Evolutionary conservation across 2,329 filamentous ascomycete species (phyloP), one percentile per base, ranked within the genome.

Genomic region (Aureobasidium sp.): DNA sequence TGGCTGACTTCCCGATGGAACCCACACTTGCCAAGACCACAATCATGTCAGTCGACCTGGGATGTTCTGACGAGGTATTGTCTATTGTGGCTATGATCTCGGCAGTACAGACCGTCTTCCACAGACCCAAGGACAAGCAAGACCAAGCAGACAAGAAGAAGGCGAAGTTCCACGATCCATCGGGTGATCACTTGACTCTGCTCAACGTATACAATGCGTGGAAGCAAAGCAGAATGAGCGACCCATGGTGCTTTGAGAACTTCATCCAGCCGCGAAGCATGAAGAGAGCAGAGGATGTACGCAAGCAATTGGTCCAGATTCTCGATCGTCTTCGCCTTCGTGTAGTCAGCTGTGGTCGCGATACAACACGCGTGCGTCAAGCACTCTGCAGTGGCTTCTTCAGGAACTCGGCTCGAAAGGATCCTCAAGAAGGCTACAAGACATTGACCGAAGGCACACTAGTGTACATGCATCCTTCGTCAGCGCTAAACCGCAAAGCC

Each of bases 1-100:
- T 99, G 93, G 92, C 94, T 12, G 93, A 99, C 71, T 97, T 97
- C 74, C 94, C 94, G 0, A 97, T 97, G 91, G 92, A 97, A 63
- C 94, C 94, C 0, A 86, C 90, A 0, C 82, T 97, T 0, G 90
- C 92, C 59, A 99, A 97, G 74, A 87, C 91, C 0, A 82, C 99
- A 1, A 95, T 99, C 65, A 88, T 87, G 12, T 90, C 90, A 0
- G 89, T 96, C 1, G 90, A 96, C 51, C 83, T 95, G 67, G 84
- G 87, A 32, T 99, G 95, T 75, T 92, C 90, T 0, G 94, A 99
- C 29, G 94, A 99, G 75, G 86, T 97, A 70, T 85, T 99, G 29
- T 93, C 85, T 66, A 97, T 99, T 64, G 92, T 99, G 2, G 89
- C 92, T 47, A 96, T 97, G 92, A 85, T 99, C 61, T 92, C 89